Conservation (phyloP, 1,139 yeast species). For the Spathaspora sp. region DNA sequence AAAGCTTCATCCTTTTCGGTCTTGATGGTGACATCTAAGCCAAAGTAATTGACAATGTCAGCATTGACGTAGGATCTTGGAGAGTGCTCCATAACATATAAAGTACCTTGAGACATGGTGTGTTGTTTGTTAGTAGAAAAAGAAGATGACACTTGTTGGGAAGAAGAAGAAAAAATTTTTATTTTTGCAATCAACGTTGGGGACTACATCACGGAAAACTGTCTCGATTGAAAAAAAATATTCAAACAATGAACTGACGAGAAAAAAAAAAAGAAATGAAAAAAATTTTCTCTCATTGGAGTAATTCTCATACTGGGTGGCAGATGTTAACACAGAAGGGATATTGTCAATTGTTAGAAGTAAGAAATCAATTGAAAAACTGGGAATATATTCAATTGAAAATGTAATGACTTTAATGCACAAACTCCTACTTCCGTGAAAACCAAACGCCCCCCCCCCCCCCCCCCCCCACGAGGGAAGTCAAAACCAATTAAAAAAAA, state of each 20-base stretch:
- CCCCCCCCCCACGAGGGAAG: background rate
- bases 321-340: background rate
- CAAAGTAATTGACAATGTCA: conserved; percentile 54
- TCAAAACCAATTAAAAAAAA: background rate
- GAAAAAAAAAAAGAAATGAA: background rate
- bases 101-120: conserved; percentile 57
- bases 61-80: conserved; percentile 48
- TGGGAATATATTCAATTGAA: background rate
- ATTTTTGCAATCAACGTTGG: background rate
- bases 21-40: conserved; percentile 61
- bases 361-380: background rate
- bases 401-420: too few species aligned
- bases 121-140: background rate
- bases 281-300: background rate
- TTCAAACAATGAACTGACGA: background rate
- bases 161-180: conserved; percentile 1
- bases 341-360: background rate
- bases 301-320: too few species aligned
- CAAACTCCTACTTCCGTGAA: too few species aligned
- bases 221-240: background rate
- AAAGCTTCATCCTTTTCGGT: conserved; percentile 42
- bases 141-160: background rate
- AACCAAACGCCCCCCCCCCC: too few species aligned
- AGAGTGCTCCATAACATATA: conserved; percentile 49
- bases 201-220: conserved; percentile 1